A percentile compares a stretch with the other conserved stretches of the same genome.
Conservation (phyloP, 495 filamentous ascomycete species). For the Annulohypoxylon maeteangense region DNA sequence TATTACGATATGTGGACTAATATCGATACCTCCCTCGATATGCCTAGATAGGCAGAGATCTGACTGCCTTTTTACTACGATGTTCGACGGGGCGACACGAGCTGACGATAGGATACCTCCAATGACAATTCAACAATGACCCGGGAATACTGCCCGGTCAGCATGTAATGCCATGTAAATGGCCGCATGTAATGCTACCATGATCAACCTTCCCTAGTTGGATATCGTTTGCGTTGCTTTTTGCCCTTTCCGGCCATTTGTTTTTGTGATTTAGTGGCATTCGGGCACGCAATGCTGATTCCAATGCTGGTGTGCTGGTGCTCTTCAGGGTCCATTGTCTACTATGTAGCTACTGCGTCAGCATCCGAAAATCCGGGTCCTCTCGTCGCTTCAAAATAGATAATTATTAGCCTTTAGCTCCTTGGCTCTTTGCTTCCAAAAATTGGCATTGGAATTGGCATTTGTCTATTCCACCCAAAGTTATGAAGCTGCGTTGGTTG, state of each 20-base stretch:
- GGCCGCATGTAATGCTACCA: neutral
- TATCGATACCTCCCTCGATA: neutral
- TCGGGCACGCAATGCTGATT: constrained; percentile 28
- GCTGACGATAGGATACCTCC: constrained; percentile 9
- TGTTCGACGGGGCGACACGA: neutral
- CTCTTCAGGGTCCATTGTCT: neutral
- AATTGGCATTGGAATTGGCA: constrained; percentile 1
- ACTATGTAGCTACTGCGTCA: neutral
- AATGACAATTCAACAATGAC: constrained; percentile 9
- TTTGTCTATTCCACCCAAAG: neutral
- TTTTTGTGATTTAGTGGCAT: constrained; percentile 2
- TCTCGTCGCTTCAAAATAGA: constrained; percentile 3
- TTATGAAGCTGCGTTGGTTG: constrained; percentile 33
- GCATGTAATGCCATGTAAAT: constrained; percentile 10
- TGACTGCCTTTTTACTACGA: constrained; percentile 22
- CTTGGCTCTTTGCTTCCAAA: neutral
- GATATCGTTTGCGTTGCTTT: constrained; percentile 19
- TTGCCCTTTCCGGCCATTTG: constrained; percentile 5
- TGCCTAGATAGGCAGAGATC: neutral
- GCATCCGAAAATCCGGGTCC: constrained; percentile 20
- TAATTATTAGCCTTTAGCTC: constrained; percentile 2
- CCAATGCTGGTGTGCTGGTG: constrained; percentile 3
- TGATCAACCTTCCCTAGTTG: constrained; percentile 14
- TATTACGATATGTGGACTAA: constrained; percentile 9
- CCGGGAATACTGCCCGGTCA: constrained; percentile 18